A percentile compares a stretch with the other conserved stretches of the same genome.
These are phyloP conservation scores for Leucocoprinus leucothites DNA, from an alignment of 768 basidiomycete genomes.

Conservation along the genomic window DNA sequence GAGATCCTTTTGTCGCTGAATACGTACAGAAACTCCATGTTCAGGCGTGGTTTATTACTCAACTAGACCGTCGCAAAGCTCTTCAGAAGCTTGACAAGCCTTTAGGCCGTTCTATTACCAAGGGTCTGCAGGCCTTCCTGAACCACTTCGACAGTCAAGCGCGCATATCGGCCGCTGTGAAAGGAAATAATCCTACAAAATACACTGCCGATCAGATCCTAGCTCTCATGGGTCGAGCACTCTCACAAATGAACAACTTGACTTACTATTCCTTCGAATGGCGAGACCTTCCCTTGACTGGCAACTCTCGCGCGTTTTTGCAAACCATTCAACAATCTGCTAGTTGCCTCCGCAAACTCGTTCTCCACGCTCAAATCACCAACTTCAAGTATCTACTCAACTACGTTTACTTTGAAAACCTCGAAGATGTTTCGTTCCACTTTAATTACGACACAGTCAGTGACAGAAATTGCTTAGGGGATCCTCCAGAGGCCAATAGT, in stretches of 20 bases:
- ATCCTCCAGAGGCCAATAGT: background rate
- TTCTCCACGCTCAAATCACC: background rate
- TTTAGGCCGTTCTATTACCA: background rate
- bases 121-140: background rate
- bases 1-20: slow-evolving; percentile 19
- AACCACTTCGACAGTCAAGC: too few species aligned
- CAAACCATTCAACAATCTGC: background rate
- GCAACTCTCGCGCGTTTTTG: background rate
- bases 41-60: slow-evolving; percentile 39
- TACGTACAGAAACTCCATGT: slow-evolving; percentile 33
- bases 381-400: slow-evolving; percentile 1
- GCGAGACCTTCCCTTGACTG: slow-evolving; percentile 1
- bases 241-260: background rate
- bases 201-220: background rate
- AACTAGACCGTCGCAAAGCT: slow-evolving; percentile 21
- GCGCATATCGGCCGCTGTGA: background rate
- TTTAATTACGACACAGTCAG: background rate
- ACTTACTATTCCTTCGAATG: slow-evolving; percentile 5
- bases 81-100: background rate
- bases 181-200: background rate
- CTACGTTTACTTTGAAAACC: slow-evolving; percentile 1
- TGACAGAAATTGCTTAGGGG: too few species aligned
- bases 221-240: background rate
- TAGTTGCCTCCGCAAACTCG: background rate
- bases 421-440: slow-evolving; percentile 1